Evolutionary conservation across 768 basidiomycete genomes (phyloP).

Genomic region (Amanita phalloides): DNA sequence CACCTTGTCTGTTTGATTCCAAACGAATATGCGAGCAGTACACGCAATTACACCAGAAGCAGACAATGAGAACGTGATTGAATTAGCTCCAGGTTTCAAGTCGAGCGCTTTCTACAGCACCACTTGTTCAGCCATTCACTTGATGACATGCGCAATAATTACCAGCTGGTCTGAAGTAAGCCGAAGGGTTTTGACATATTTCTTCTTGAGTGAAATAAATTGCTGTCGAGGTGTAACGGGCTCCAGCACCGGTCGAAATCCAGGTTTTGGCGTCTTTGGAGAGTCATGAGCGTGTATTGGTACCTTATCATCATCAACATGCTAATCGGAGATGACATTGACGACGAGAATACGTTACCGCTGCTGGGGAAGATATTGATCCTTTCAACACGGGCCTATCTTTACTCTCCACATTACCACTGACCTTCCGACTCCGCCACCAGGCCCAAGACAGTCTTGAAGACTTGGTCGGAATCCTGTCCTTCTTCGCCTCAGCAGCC

Average conservation of each 20-base stretch:
- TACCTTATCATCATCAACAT: not conserved
- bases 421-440: conserved; percentile 51
- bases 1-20: conserved; percentile 85
- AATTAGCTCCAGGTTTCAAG: conserved; percentile 79
- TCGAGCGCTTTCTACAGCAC: conserved; percentile 65
- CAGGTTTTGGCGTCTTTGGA: not conserved
- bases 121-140: not conserved
- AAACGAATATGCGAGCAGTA: conserved; percentile 88
- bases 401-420: conserved; percentile 13
- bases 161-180: conserved; percentile 85
- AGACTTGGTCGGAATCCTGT: conserved; percentile 22
- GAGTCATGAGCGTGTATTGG: not conserved
- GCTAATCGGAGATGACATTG: not conserved
- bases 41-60: conserved; percentile 75
- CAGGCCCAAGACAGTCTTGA: conserved; percentile 73
- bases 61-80: conserved; percentile 88
- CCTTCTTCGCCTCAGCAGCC: conserved; percentile 8
- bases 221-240: not conserved
- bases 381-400: conserved; percentile 15
- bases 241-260: not conserved
- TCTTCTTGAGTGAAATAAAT: conserved; percentile 21
- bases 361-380: conserved; percentile 17
- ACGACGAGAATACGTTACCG: not conserved
- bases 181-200: conserved; percentile 86
- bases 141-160: not conserved